Evolutionary conservation across 1,139 yeast genomes (phyloP), one percentile per base, ranked within the genome.

Genomic region (Pichia sp.): DNA sequence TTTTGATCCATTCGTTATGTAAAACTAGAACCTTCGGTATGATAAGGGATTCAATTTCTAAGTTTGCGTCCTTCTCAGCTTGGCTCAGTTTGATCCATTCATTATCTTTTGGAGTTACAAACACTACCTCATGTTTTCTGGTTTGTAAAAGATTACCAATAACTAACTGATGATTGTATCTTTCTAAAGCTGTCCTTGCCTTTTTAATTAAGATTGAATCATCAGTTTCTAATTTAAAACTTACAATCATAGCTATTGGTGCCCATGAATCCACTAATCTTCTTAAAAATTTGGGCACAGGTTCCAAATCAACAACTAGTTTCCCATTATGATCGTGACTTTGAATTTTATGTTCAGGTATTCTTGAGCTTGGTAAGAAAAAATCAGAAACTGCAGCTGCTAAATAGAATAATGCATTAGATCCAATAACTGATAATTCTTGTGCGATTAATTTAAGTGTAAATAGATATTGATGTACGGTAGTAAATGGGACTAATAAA

Each of bases 311-410:
- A 20, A 91, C 87, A 16, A 83, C 76, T 42, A 91, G 68, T 56
- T 83, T 85, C 2, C 88, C 87, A 3, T 70, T 72, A 14, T 69
- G 76, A 18, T 77, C 77, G 48, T 79, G 81, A 13, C 94, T 82
- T 62, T 93, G 98, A 49, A 91, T 91, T 63, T 91, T 91, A 63
- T 91, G 99, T 54, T 86, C 87, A 1, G 97, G 94, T 57, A 87
- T 70, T 50, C 85, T 72, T 2, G 89, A 80, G 43, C 76, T 77
- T 3, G 98, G 99, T 33, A 91, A 70, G 64, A 88, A 91, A 62
- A 93, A 91, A 61, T 91, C 99, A 6, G 95, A 85, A 0, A 91
- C 99, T 0, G 98, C 98, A 4, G 98, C 98, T 0, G 98, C 98
- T 47, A 91, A 69, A 62, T 83, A 93, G 57, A 91, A 85, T 36